Base-by-base conservation (phyloP, 768 basidiomycete genomes). In the Lentinula raphanica region DNA sequence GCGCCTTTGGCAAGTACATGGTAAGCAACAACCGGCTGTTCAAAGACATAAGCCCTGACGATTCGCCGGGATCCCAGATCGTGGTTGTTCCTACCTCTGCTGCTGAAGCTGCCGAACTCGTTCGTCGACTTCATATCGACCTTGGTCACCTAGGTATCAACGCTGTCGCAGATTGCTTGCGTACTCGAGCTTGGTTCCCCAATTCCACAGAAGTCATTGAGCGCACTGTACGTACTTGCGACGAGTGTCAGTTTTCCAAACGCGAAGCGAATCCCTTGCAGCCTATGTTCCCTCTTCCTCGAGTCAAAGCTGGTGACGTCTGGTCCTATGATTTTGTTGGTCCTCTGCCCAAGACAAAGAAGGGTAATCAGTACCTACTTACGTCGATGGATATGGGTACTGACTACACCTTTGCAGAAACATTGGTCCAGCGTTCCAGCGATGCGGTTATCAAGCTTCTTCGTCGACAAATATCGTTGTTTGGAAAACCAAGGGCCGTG, bases 291-390 rank as follows among this genome's bases (percentile, higher is more conserved):
- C 65, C 63, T 2, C 49, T 66, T 23, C 65, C 65, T 17, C 62
- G 62, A 25, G 45, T 59, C 27, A 58, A 59, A 15, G 63, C 61
- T 31, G 58, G 62, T 11, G 62, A 64, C 46, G 38, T 60, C 15
- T 64, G 63, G 62, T 48, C 65, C 1, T 64, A 64, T 48, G 62
- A 66, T 31, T 66, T 64, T 32, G 50, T 66, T 32, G 65, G 65
- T 5, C 62, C 65, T 3, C 56, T 66, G 3, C 58, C 50, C 1
- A 56, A 54, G 32, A 58, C 63, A 15, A 48, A 53, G 27, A 19
- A 50, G 6, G 63, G 63, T n/a, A 62, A 62, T 59, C 58, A 62
- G 54, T 64, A 66, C 39, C 39, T 66, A 23, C 45, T 66, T 1
- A 66, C 58, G 0, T 15, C 58, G 0, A 66, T 66, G 60, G 65